A percentile compares a stretch with the other conserved stretches of the same genome.
Evolutionary conservation across 495 filamentous ascomycete genomes (phyloP).

Genomic region (Tuber borchii): DNA sequence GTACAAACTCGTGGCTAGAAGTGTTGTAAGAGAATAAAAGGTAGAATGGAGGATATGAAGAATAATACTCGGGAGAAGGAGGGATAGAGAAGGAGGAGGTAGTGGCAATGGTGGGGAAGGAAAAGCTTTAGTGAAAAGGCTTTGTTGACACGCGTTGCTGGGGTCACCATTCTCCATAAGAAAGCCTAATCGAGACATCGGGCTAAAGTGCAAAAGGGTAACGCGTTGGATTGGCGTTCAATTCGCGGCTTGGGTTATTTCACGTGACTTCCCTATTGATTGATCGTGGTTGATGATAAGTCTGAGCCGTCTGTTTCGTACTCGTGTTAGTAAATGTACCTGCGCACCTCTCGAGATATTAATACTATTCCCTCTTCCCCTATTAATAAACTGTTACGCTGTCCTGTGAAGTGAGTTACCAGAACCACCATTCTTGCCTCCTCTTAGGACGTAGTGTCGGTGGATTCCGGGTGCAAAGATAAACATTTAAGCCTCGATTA

Average conservation of each 20-base stretch:
- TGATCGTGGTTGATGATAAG: not conserved
- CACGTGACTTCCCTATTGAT: not conserved
- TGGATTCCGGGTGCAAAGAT: not conserved
- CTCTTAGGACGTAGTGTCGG: not conserved
- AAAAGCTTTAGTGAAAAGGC: not conserved
- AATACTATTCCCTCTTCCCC: not conserved
- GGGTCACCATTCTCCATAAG: constrained; percentile 7
- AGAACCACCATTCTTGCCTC: not conserved
- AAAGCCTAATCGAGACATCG: not conserved
- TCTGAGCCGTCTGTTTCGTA: not conserved
- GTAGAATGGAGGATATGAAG: constrained; percentile 4
- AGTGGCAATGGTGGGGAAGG: not conserved
- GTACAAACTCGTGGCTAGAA: constrained; percentile 15
- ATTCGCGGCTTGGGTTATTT: not conserved
- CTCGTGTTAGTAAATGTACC: not conserved
- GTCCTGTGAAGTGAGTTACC: not conserved
- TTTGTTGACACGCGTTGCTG: constrained; percentile 33
- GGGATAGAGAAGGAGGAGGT: constrained; percentile 7
- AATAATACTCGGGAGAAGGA: not conserved
- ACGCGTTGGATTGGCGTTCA: constrained; percentile 10
- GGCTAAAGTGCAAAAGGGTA: constrained; percentile 15
- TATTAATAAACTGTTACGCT: not conserved
- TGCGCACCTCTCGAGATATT: not conserved
- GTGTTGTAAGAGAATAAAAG: not conserved
- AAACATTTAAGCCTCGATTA: not conserved